Conservation (phyloP, 163 green algal genomes). For the Prototheca cutis region DNA sequence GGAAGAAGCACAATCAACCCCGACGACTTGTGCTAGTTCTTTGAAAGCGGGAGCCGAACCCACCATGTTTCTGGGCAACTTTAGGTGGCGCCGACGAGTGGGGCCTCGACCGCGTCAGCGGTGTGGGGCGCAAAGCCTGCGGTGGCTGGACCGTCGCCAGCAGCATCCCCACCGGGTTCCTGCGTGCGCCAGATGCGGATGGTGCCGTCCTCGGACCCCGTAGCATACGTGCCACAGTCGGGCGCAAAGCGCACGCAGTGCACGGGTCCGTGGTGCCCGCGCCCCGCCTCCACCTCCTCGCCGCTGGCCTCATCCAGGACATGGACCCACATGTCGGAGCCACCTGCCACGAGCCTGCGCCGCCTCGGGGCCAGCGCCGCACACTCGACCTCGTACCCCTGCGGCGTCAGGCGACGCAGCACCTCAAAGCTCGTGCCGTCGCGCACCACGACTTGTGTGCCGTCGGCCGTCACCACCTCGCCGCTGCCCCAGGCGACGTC, state of each 20-base stretch:
- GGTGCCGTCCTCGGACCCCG: constrained; percentile 92
- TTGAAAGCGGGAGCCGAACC: too few relatives aligned
- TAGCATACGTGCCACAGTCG: constrained; percentile 69
- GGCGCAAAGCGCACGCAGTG: constrained; percentile 86
- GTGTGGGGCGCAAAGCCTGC: too few relatives aligned
- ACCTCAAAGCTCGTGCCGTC: constrained; percentile 47
- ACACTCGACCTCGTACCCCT: not conserved
- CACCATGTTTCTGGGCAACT: too few relatives aligned
- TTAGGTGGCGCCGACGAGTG: too few relatives aligned
- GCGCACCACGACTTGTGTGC: constrained; percentile 54
- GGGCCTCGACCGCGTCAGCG: too few relatives aligned
- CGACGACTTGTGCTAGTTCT: too few relatives aligned
- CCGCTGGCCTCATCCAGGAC: constrained; percentile 75
- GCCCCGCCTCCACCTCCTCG: constrained; percentile 77
- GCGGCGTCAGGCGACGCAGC: constrained; percentile 2
- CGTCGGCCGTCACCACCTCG: constrained; percentile 70
- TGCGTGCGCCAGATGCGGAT: constrained; percentile 86
- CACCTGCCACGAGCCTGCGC: constrained; percentile 64
- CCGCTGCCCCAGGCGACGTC: constrained; percentile 62
- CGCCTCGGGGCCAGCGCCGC: not conserved
- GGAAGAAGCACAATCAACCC: too few relatives aligned
- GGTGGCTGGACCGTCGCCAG: too few relatives aligned
- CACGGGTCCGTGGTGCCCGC: constrained; percentile 95
- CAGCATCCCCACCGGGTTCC: too few relatives aligned
- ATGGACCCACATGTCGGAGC: constrained; percentile 96